Evolutionary conservation across 192 early-diverging fungal genomes (phyloP).

Genomic region (Podila horticola): DNA sequence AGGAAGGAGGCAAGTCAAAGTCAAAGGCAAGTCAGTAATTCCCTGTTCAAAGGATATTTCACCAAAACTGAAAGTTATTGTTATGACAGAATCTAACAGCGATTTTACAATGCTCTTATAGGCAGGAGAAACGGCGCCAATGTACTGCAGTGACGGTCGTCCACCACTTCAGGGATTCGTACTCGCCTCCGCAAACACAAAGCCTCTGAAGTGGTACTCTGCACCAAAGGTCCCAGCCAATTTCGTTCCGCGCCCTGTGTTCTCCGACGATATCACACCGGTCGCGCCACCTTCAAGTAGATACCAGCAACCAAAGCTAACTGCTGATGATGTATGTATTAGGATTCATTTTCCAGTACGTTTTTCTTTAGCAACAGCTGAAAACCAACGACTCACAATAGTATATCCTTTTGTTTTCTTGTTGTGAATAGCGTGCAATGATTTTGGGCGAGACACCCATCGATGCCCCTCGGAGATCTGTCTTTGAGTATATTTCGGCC

Average conservation of each 20-base stretch:
- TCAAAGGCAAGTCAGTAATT: constrained; percentile 2
- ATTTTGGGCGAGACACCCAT: constrained; percentile 79
- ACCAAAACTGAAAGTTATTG: no score
- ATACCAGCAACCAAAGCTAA: constrained; percentile 25
- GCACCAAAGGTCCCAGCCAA: constrained; percentile 25
- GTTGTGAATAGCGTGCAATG: constrained; percentile 62
- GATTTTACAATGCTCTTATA: background rate
- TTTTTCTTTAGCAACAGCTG: background rate
- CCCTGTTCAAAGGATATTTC: background rate
- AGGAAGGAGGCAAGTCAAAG: background rate
- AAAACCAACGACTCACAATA: background rate
- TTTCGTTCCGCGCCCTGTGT: constrained; percentile 32
- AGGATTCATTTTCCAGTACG: background rate
- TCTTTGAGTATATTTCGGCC: constrained; percentile 75
- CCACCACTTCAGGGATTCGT: constrained; percentile 65
- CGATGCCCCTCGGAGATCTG: constrained; percentile 68
- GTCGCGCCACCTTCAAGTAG: background rate
- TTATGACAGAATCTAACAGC: no score
- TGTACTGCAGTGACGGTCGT: constrained; percentile 61
- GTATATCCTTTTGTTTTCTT: constrained; percentile 2
- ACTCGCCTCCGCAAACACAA: constrained; percentile 48
- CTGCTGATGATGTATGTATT: constrained; percentile 40
- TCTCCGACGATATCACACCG: constrained; percentile 10
- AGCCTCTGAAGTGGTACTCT: constrained; percentile 58
- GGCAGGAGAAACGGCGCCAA: background rate